Evolutionary conservation across 208 protist genomes (phyloP).

Genomic region (Novymonas esmeraldas): DNA sequence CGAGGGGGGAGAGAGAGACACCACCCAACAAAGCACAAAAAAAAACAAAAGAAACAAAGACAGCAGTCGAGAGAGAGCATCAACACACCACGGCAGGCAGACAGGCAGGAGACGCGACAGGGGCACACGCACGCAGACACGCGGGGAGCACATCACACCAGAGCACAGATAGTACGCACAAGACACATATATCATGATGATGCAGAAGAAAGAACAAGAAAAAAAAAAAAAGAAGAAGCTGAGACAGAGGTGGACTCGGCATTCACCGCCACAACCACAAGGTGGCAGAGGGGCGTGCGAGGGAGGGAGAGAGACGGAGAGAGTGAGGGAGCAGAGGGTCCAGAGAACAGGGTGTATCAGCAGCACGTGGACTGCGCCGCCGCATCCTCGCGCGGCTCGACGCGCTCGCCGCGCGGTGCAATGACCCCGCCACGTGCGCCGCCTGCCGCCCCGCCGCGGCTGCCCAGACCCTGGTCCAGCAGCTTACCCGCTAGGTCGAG

Average conservation of each 20-base stretch:
- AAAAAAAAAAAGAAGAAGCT: not conserved
- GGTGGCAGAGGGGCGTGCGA: not conserved
- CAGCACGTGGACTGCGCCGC: conserved; percentile 30
- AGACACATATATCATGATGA: conserved; percentile 9
- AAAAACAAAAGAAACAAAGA: conserved; percentile 5
- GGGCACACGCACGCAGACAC: not conserved
- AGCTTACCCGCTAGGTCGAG: conserved; percentile 91
- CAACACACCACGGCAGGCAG: not conserved
- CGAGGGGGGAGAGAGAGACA: not conserved
- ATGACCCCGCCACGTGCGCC: conserved; percentile 21
- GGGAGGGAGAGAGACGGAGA: not conserved
- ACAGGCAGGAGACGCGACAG: conserved; percentile 4
- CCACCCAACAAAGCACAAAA: conserved; percentile 14
- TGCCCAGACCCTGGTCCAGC: conserved; percentile 86
- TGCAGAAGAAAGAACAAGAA: conserved; percentile 23
- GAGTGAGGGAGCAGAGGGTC: too few relatives aligned
- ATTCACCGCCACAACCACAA: not conserved
- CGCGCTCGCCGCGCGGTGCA: conserved; percentile 33
- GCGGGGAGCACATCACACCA: not conserved
- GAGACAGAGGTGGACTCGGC: too few relatives aligned
- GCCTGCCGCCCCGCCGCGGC: conserved; percentile 18
- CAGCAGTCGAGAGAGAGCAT: not conserved
- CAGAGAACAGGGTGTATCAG: conserved; percentile 26
- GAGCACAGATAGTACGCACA: not conserved
- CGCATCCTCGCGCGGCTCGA: conserved; percentile 25